phyloP scores from a whole-genome alignment of 1,139 yeast genomes.

The Taphrina deformans region DNA sequence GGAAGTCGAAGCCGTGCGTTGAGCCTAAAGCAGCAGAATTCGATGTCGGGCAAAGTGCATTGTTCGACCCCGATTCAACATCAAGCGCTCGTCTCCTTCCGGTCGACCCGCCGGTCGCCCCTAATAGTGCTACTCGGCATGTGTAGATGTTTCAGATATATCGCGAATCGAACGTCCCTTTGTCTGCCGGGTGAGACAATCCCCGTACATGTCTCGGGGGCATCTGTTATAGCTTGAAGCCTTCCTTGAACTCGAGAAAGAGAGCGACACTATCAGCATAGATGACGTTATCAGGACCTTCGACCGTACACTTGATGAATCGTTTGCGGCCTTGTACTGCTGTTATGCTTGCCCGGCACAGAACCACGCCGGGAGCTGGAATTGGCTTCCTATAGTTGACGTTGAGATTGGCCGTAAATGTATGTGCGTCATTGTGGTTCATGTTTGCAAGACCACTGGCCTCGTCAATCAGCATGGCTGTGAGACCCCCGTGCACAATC shows the following conservation, averaged over 20 bases:
- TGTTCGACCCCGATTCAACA: too few relatives aligned
- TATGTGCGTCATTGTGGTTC: background rate
- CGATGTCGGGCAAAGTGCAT: too few relatives aligned
- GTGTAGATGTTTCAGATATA: background rate
- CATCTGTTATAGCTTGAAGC: background rate
- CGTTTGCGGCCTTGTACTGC: conserved; percentile 22
- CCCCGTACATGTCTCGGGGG: background rate
- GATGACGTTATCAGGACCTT: conserved; percentile 18
- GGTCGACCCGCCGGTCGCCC: too few relatives aligned
- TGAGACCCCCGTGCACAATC: conserved; percentile 23
- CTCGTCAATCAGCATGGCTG: conserved; percentile 27
- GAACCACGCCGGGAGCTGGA: conserved; percentile 21
- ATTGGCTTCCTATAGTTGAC: conserved; percentile 22
- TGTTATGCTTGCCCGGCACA: conserved; percentile 17
- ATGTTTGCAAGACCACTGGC: conserved; percentile 9
- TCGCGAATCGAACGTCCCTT: background rate
- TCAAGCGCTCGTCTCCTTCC: background rate
- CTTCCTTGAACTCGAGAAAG: conserved; percentile 11
- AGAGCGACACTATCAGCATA: conserved; percentile 16
- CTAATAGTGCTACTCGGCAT: background rate
- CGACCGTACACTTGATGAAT: conserved; percentile 12
- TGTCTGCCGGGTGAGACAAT: background rate
- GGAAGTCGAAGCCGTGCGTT: background rate
- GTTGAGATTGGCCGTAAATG: conserved; percentile 25
- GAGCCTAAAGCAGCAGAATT: background rate